Percentiles rank a stretch among this genome's conserved stretches.
Conservation (phyloP, 1,139 yeast species). For the Blastobotrys niveus region DNA sequence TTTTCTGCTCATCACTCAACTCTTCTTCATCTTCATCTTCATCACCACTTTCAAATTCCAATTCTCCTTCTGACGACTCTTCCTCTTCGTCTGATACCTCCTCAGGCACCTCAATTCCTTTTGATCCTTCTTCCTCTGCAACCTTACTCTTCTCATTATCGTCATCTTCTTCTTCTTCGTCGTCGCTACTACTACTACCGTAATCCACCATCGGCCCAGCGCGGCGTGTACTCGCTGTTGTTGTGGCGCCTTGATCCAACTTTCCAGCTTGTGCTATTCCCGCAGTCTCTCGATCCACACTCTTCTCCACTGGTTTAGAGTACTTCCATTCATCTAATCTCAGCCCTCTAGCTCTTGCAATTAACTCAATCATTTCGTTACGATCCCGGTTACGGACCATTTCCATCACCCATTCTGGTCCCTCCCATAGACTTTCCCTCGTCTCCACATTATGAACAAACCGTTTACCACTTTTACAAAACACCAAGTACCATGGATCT, state of each 20-base stretch:
- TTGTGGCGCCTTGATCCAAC: conserved; percentile 24
- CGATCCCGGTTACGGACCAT: conserved; percentile 34
- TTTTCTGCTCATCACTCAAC: conserved; percentile 18
- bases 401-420: conserved; percentile 34
- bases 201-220: too few species aligned
- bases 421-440: conserved; percentile 36
- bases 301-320: conserved; percentile 4
- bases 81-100: conserved; percentile 8
- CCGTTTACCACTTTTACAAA: conserved; percentile 42
- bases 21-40: conserved; percentile 15
- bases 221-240: background rate
- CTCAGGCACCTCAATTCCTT: background rate
- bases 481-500: conserved; percentile 40
- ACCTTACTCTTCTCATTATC: too few species aligned
- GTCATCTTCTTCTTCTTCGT: too few species aligned
- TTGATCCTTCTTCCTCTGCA: background rate
- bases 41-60: conserved; percentile 13
- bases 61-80: conserved; percentile 16
- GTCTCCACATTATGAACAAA: conserved; percentile 39
- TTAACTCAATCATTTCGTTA: conserved; percentile 35
- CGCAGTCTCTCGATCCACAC: conserved; percentile 24
- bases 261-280: conserved; percentile 47
- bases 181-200: background rate
- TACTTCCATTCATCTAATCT: conserved; percentile 19
- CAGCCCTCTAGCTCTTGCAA: conserved; percentile 46